These are phyloP conservation scores for Ambrosia artemisiifolia DNA, from an alignment of 129 eudicot species.

Conservation along the genomic window DNA sequence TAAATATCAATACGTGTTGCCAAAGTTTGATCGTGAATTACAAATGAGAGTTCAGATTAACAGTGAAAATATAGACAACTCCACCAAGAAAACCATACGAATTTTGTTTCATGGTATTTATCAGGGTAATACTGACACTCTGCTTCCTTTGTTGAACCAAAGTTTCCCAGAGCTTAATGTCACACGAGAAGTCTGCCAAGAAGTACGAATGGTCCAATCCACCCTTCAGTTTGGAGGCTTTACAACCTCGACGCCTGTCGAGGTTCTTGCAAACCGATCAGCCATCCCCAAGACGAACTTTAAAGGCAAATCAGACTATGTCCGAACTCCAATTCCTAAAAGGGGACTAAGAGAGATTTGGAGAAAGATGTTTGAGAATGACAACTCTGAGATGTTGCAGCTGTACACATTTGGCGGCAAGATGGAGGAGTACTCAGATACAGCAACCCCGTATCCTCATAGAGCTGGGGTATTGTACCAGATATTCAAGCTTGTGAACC, in stretches of 20 bases:
- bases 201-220: conserved; percentile 13
- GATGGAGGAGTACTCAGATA: conserved; percentile 14
- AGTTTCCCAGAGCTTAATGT: not conserved
- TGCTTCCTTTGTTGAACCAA: not conserved
- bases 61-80: not conserved
- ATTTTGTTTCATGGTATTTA: not conserved
- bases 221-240: not conserved
- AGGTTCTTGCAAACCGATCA: not conserved
- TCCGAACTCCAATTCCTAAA: not conserved
- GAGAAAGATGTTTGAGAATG: conserved; percentile 12
- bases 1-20: conserved; percentile 27
- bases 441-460: not conserved
- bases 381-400: not conserved
- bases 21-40: conserved; percentile 1
- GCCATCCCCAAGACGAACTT: not conserved
- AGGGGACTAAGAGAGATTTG: not conserved
- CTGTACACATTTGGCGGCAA: conserved; percentile 18
- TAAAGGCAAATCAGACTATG: conserved; percentile 20
- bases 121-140: not conserved
- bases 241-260: not conserved
- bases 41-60: conserved; percentile 8
- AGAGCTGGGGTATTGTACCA: not conserved
- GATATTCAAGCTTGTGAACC: not conserved
- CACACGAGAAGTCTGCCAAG: not conserved
- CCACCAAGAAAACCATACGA: conserved; percentile 12